Base-by-base conservation (phyloP, 2,329 filamentous ascomycete species). In the Diplodia intermedia region DNA sequence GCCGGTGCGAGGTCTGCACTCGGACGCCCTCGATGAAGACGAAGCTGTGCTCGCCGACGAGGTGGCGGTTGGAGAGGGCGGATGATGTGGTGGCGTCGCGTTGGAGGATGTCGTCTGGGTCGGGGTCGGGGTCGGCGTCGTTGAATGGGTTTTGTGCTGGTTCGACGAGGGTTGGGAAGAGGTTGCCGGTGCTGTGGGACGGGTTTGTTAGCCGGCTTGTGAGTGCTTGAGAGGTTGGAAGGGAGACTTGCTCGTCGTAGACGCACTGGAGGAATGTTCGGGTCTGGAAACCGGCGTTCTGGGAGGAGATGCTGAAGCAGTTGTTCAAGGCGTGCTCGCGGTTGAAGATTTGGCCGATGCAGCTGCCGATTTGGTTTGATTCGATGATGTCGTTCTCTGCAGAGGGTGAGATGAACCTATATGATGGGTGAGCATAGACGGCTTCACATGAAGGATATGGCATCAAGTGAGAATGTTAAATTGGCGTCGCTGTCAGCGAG, bases 11-110 rank as follows among this genome's bases (percentile, higher is more conserved):
- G 14, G 43, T 8, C 29, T 23, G 3, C 2, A 67, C 65, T 0
- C 4, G 3, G 15, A 67, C 29, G 11, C n/a, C n/a, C 20, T 52
- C 40, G 43, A 67, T 1, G 4, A 66, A 23, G 52, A 66, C 2
- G 36, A 66, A 66, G 63, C 63, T 66, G 52, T 55, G 36, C 23
- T 66, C 50, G 63, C 52, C 29, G 23, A 66, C 23, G 36, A 63
- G 60, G 29, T 52, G 29, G 31, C 14, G 60, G 43, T 63, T 52
- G 29, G 43, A 6, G 31, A 29, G 11, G 20, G 40, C 8, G 18
- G 26, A 2, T 15, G 18, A 4, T 12, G 38, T 23, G 2, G 20
- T 11, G 31, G 31, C 15, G 29, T 18, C 0, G 29, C 23, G 23
- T 26, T 26, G 23, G 31, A 33, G 31, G 31, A 11, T 3, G 33